phyloP scores from a whole-genome alignment of 208 protist genomes.

The Crithidia fasciculata region DNA sequence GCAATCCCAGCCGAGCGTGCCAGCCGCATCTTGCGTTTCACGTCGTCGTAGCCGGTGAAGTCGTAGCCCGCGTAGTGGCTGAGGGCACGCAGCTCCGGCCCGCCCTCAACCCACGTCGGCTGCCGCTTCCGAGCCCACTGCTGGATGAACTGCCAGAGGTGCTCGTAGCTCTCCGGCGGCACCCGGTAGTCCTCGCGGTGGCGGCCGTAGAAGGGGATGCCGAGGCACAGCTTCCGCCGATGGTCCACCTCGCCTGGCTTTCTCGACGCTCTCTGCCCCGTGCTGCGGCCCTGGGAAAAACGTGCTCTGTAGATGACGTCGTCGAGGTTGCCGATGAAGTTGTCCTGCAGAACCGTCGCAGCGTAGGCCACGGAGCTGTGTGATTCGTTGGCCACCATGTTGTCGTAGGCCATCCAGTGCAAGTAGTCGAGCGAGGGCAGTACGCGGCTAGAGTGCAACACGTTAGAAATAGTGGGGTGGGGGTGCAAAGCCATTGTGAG shows the following conservation, averaged over 20 bases:
- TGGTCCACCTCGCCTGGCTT: conserved; percentile 6
- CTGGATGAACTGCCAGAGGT: conserved; percentile 40
- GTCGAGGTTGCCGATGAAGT: conserved; percentile 23
- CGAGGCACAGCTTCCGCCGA: conserved; percentile 58
- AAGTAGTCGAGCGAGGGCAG: conserved; percentile 51
- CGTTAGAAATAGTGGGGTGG: conserved; percentile 24
- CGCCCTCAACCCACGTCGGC: conserved; percentile 27
- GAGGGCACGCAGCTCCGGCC: conserved; percentile 35
- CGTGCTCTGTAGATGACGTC: conserved; percentile 5
- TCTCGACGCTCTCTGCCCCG: neutral
- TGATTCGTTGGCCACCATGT: conserved; percentile 15
- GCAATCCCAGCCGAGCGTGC: conserved; percentile 42
- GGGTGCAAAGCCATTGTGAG: conserved; percentile 58
- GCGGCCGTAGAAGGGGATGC: conserved; percentile 69
- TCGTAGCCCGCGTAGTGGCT: conserved; percentile 44
- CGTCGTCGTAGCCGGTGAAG: conserved; percentile 49
- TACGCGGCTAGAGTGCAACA: conserved; percentile 34
- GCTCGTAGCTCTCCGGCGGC: conserved; percentile 50
- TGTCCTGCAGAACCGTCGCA: conserved; percentile 20
- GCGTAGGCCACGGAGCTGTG: conserved; percentile 52
- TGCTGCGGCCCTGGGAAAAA: neutral
- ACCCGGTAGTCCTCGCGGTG: conserved; percentile 31
- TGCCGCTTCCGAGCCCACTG: conserved; percentile 43
- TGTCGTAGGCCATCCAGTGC: conserved; percentile 79
- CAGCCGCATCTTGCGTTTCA: conserved; percentile 60